phyloP scores from a whole-genome alignment of 2,329 filamentous ascomycete genomes.

The Cladobotryum mycophilum region DNA sequence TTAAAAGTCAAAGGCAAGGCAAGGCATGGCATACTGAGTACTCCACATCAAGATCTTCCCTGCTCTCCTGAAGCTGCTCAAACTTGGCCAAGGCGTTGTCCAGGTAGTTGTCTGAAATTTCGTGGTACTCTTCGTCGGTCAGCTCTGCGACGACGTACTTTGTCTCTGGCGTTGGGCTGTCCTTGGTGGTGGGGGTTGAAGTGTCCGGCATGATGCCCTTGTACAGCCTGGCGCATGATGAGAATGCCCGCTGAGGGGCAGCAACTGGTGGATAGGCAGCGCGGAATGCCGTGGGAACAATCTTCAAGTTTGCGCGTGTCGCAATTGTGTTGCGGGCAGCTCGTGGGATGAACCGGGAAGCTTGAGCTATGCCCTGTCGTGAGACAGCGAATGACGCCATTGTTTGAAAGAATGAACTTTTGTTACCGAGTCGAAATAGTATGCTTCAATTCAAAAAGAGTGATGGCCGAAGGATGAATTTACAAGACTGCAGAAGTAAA shows the following conservation, averaged over 20 bases:
- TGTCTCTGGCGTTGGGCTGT: conserved; percentile 30
- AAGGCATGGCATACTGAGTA: conserved; percentile 61
- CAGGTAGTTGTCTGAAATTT: conserved; percentile 70
- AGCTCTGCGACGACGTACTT: conserved; percentile 54
- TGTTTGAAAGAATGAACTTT: background rate
- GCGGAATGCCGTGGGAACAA: conserved; percentile 11
- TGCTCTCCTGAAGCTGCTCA: conserved; percentile 68
- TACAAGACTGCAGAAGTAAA: background rate
- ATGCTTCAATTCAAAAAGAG: too few relatives aligned
- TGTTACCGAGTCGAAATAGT: too few relatives aligned
- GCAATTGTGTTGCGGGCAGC: conserved; percentile 23
- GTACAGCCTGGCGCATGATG: conserved; percentile 21
- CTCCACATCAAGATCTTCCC: conserved; percentile 78
- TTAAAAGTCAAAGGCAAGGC: background rate
- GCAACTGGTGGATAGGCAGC: background rate
- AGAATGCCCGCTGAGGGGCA: conserved; percentile 23
- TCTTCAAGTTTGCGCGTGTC: conserved; percentile 18
- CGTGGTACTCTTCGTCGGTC: conserved; percentile 66
- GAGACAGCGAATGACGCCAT: conserved; percentile 21
- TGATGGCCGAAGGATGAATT: too few relatives aligned
- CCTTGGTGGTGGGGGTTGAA: conserved; percentile 44
- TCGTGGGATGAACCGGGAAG: conserved; percentile 32
- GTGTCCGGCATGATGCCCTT: conserved; percentile 57
- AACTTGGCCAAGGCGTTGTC: conserved; percentile 50
- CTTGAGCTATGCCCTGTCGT: conserved; percentile 28